Conservation (phyloP, 768 basidiomycete species). For the Calocybe gangraenosa region DNA sequence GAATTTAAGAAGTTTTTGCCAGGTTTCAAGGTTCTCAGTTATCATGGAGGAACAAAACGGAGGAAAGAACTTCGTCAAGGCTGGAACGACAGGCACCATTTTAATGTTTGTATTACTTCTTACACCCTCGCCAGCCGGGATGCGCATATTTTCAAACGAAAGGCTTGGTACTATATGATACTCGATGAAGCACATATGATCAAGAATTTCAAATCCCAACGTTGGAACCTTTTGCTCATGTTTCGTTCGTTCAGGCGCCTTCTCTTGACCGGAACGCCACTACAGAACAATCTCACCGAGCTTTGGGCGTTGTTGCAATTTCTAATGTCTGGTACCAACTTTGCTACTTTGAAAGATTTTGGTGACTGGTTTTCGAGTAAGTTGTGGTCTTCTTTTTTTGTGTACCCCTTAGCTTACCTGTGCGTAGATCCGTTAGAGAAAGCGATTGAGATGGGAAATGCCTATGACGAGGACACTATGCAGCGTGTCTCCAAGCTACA, state of each 20-base stretch:
- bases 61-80: slow-evolving; percentile 87
- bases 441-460: slow-evolving; percentile 82
- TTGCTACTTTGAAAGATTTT: slow-evolving; percentile 91
- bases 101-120: slow-evolving; percentile 94
- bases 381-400: slow-evolving; percentile 23
- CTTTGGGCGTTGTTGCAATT: slow-evolving; percentile 96
- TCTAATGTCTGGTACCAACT: slow-evolving; percentile 83
- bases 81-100: slow-evolving; percentile 85
- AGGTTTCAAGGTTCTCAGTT: slow-evolving; percentile 81
- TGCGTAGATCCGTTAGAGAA: slow-evolving; percentile 83
- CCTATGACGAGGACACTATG: slow-evolving; percentile 76
- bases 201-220: slow-evolving; percentile 93
- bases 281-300: slow-evolving; percentile 96
- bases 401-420: slow-evolving; percentile 1
- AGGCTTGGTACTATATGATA: slow-evolving; percentile 94
- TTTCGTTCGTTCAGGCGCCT: slow-evolving; percentile 84
- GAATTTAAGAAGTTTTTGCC: slow-evolving; percentile 96
- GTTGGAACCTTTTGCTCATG: slow-evolving; percentile 89
- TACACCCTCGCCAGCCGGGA: slow-evolving; percentile 92
- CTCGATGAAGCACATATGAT: slow-evolving; percentile 97
- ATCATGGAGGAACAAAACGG: slow-evolving; percentile 86
- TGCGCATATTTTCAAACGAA: slow-evolving; percentile 87
- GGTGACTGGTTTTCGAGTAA: slow-evolving; percentile 95
- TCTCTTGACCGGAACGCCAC: slow-evolving; percentile 90
- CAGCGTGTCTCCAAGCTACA: slow-evolving; percentile 87